Percentiles rank a stretch among this genome's conserved stretches.
These are phyloP conservation scores for Aspergillus spinulosporus DNA, from an alignment of 2,329 filamentous ascomycete genomes.

Conservation along the genomic window DNA sequence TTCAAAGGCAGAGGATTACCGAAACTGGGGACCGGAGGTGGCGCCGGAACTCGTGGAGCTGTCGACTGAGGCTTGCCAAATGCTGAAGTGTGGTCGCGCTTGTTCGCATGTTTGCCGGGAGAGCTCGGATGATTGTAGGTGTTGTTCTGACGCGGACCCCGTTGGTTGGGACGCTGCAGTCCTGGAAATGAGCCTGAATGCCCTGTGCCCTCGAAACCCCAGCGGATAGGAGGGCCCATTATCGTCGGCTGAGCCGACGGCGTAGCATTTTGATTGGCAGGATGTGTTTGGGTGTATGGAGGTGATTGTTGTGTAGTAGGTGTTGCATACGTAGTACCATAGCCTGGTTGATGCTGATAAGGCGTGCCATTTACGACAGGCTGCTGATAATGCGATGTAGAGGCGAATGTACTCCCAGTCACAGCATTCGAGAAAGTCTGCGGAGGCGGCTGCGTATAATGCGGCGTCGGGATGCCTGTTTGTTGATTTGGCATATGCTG, in stretches of 20 bases:
- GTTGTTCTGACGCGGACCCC: conserved; percentile 27
- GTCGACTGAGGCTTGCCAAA: conserved; percentile 38
- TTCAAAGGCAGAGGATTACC: conserved; percentile 46
- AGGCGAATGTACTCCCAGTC: conserved; percentile 23
- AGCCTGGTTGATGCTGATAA: conserved; percentile 31
- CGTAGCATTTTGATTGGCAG: conserved; percentile 25
- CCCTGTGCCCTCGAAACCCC: conserved; percentile 54
- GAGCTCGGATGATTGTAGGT: conserved; percentile 23
- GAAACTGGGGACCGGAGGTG: conserved; percentile 49
- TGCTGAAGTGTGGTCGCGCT: conserved; percentile 40
- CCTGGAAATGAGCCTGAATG: conserved; percentile 49
- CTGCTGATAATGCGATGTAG: conserved; percentile 30
- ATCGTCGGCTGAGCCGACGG: conserved; percentile 39
- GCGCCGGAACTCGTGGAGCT: conserved; percentile 36
- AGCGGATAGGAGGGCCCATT: conserved; percentile 58
- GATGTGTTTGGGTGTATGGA: conserved; percentile 21
- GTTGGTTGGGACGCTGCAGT: conserved; percentile 33
- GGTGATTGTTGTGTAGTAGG: conserved; percentile 26
- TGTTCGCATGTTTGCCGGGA: conserved; percentile 28
- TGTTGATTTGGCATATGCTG: conserved; percentile 29
- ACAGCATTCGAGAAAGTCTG: conserved; percentile 26
- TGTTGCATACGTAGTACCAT: conserved; percentile 28
- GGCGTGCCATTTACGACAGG: conserved; percentile 23
- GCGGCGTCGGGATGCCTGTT: conserved; percentile 27
- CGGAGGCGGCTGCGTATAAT: conserved; percentile 28